phyloP scores from a whole-genome alignment of 148 eudicot genomes.

The Silene conica region DNA sequence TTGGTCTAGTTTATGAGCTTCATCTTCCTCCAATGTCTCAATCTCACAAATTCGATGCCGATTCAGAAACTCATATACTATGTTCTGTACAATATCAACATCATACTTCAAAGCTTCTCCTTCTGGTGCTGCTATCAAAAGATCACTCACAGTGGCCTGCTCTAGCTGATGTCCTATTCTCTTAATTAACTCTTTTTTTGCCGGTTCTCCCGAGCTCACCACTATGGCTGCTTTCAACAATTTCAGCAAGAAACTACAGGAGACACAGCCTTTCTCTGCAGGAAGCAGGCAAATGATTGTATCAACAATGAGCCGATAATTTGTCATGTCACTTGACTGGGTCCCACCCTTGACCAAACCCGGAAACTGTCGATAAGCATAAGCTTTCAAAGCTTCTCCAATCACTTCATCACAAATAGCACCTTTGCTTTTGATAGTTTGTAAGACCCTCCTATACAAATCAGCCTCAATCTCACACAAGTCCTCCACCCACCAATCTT shows the following conservation, averaged over 20 bases:
- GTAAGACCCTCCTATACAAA: constrained; percentile 52
- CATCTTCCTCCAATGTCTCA: constrained; percentile 33
- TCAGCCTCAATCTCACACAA: constrained; percentile 78
- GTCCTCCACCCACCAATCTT: constrained; percentile 98
- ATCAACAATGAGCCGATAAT: constrained; percentile 45
- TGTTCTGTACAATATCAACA: constrained; percentile 48
- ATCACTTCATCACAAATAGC: constrained; percentile 52
- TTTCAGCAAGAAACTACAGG: constrained; percentile 83
- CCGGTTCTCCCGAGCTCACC: constrained; percentile 45
- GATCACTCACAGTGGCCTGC: constrained; percentile 72
- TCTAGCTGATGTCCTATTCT: constrained; percentile 86
- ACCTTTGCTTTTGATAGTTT: constrained; percentile 49
- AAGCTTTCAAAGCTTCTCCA: constrained; percentile 89
- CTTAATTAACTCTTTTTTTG: constrained; percentile 42
- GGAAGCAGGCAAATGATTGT: constrained; percentile 67
- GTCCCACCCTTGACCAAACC: constrained; percentile 51
- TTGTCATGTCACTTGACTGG: constrained; percentile 34
- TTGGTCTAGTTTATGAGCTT: constrained; percentile 32
- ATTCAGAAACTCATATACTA: constrained; percentile 57
- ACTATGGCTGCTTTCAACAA: constrained; percentile 59
- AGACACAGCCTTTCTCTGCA: constrained; percentile 63
- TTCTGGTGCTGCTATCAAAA: constrained; percentile 49
- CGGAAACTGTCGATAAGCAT: constrained; percentile 54
- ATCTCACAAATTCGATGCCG: constrained; percentile 45
- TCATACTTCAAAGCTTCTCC: constrained; percentile 51